Evolutionary conservation across 305 asterid genomes (phyloP), one percentile per base, ranked within the genome.

Genomic region (Euphrasia arctica): DNA sequence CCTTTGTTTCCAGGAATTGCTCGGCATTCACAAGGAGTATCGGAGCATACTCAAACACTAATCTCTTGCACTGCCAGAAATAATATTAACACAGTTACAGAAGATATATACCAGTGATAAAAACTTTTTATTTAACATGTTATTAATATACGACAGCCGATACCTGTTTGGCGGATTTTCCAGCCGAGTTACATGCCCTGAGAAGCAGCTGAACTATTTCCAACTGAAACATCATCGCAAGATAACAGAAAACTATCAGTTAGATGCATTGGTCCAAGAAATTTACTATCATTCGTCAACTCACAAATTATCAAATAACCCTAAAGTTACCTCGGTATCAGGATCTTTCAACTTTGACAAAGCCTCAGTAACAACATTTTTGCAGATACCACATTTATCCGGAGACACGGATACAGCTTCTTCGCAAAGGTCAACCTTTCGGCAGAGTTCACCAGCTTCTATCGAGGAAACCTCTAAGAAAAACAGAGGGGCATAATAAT

Each of bases 401-500:
- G 79, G 68, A 48, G 93, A 54, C 49, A 70, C 54, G 59, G 82
- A 70, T 72, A 74, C 75, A 9, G 54, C 72, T n/a, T 65, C 67
- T 68, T 67, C 79, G 62, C 96, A 90, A 49, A 90, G 93, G 72
- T 62, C 82, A 61, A 86, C 80, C 83, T 76, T 79, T 65, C 27
- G 64, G 77, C 96, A 94, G 75, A 90, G 82, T 25, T 66, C 80
- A 58, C 71, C 74, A 66, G 95, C 83, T 59, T 80, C 58, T 50
- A 90, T 41, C 9, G 79, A 34, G 52, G 85, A 74, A 54, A 85
- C 72, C 84, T 84, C 90, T 59, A 79, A 66, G 88, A 94, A 86
- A 67, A 94, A 82, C 36, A 90, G 85, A 74, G 95, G 88, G 62
- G 92, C 96, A 62, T 90, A 94, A 61, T 86, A 86, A 71, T 93